Conservation (phyloP, 2,329 filamentous ascomycete genomes). For the Colletotrichum viniferum region DNA sequence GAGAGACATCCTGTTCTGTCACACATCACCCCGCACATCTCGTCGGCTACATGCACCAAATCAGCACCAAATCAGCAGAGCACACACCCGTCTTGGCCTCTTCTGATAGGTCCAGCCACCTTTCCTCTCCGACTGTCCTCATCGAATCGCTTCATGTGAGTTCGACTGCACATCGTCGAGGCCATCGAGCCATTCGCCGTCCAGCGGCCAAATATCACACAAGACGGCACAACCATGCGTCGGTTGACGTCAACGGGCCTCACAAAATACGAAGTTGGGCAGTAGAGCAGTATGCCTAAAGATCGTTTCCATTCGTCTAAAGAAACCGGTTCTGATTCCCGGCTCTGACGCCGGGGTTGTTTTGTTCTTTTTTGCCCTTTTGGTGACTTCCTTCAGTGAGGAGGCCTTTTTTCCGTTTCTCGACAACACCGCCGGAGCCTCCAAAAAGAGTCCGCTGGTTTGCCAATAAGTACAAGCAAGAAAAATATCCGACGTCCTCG, state of each 20-base stretch:
- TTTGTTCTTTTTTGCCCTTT: neutral
- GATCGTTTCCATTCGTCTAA: conserved; percentile 6
- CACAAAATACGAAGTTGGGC: neutral
- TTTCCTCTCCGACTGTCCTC: neutral
- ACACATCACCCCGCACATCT: neutral
- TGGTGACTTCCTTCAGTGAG: neutral
- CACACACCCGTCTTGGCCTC: neutral
- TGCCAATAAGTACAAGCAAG: neutral
- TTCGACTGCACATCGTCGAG: neutral
- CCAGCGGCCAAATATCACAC: neutral
- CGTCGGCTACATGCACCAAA: neutral
- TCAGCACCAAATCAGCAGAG: neutral
- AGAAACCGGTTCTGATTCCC: neutral
- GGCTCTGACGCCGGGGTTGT: neutral
- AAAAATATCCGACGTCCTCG: conserved; percentile 3
- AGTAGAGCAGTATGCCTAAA: neutral
- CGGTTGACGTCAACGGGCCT: neutral
- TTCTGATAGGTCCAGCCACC: neutral
- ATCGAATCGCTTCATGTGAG: neutral
- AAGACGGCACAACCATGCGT: neutral
- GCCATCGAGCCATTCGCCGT: neutral
- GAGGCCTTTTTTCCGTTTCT: neutral
- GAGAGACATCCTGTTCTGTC: neutral
- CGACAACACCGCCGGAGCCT: neutral
- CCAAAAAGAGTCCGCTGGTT: neutral